Percentiles rank a stretch among this genome's conserved stretches.
Evolutionary conservation across 2,329 filamentous ascomycete species (phyloP).

Genomic region (Cylindrodendrum hubeiense): DNA sequence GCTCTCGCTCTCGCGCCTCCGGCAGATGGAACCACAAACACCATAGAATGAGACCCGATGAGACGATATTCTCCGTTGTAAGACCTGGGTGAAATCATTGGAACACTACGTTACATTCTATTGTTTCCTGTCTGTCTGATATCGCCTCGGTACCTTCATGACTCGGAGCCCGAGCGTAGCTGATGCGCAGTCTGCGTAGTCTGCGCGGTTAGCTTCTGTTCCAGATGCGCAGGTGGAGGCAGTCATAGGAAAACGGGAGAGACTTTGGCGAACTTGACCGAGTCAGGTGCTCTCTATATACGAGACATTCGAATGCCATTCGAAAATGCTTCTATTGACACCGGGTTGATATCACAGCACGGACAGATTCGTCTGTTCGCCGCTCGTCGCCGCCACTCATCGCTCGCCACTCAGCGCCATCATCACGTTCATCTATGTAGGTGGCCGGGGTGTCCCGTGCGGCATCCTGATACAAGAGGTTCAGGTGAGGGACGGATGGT

Average conservation of each 20-base stretch:
- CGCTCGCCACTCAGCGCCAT: not conserved
- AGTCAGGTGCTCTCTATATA: not conserved
- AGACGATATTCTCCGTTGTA: not conserved
- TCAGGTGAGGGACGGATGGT: constrained; percentile 15
- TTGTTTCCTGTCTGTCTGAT: not conserved
- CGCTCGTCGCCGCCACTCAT: too few species aligned
- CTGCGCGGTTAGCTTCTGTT: too few species aligned
- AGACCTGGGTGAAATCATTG: not conserved
- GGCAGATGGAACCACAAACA: not conserved
- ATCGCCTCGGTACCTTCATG: not conserved
- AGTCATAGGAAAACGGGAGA: not conserved
- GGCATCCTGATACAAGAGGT: constrained; percentile 19
- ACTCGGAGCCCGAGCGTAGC: not conserved
- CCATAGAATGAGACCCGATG: not conserved
- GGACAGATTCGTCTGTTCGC: not conserved
- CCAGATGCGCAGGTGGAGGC: not conserved
- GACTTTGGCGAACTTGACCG: not conserved
- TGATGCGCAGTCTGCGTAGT: not conserved
- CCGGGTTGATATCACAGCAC: not conserved
- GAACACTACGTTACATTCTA: not conserved
- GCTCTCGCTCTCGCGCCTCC: not conserved
- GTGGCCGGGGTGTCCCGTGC: constrained; percentile 11
- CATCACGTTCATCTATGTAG: not conserved
- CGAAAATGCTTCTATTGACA: not conserved
- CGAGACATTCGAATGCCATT: not conserved